phyloP scores from a whole-genome alignment of 805 yeast species.

The Kodamaea kaohsiungensis region DNA sequence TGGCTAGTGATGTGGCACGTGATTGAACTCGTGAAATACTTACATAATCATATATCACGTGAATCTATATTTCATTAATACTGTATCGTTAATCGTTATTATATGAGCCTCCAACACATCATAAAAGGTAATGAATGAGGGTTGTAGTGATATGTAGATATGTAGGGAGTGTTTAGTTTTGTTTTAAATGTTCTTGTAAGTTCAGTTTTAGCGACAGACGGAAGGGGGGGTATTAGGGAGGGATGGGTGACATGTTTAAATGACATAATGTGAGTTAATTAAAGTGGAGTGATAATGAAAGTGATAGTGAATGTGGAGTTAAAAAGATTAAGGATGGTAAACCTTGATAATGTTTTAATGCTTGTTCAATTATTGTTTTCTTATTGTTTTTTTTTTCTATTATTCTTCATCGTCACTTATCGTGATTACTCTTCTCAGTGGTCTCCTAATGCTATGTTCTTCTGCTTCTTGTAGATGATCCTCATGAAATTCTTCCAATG shows the following conservation, averaged over 20 bases:
- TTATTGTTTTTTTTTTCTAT: not conserved
- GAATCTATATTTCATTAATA: not conserved
- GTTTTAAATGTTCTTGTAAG: no score
- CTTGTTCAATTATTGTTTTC: no score
- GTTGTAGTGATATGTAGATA: not conserved
- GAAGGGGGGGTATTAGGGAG: not conserved
- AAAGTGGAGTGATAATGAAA: not conserved
- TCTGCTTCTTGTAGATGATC: conserved; percentile 14
- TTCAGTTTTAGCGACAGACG: no score
- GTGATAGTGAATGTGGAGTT: no score
- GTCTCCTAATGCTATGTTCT: conserved; percentile 11
- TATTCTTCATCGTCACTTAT: conserved; percentile 22
- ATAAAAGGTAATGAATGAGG: no score
- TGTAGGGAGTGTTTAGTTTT: not conserved
- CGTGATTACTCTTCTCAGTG: conserved; percentile 16
- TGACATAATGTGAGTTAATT: not conserved
- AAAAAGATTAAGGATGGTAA: no score
- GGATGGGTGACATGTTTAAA: not conserved
- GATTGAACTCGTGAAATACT: not conserved
- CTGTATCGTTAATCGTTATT: not conserved
- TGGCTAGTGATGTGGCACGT: conserved; percentile 10
- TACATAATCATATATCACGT: not conserved
- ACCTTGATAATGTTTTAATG: no score
- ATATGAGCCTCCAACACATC: not conserved
- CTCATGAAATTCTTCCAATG: conserved; percentile 26